Base-by-base conservation (phyloP, 1,139 yeast genomes). In the Suhomyces atakaporum region DNA sequence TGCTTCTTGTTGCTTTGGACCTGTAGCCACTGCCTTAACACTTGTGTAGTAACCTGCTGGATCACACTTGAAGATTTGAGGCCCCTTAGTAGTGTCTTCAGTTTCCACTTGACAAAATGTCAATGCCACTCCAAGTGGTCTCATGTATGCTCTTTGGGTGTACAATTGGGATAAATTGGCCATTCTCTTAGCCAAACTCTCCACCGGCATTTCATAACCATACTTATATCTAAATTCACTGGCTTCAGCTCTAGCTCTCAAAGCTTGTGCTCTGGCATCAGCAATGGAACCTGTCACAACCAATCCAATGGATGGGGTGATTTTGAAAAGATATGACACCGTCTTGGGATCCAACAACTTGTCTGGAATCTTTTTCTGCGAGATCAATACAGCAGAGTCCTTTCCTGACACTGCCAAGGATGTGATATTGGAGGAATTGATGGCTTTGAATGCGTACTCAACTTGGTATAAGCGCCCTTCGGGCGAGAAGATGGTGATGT, bases 61-160 rank as follows among this genome's bases (percentile, higher is more conserved):
- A 62, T 92, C 98, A 50, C 95, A 84, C 67, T 92, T 92, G 69
- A 77, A 88, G 45, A 92, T 73, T 54, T 81, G 80, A n/a, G 98
- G 96, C 0, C 97, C 98, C 43, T 70, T 63, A 25, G 33, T 23
- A 58, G 83, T 92, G 55, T 86, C 96, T 60, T 90, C 97, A 34
- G 60, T 57, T 40, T 69, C 75, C 10, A 48, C 50, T 33, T 94
- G 81, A 43, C 90, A 77, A 55, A 92, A 84, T 15, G 97, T 89
- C 55, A 89, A 75, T 19, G 96, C 88, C 39, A 89, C 96, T 25
- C 97, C 97, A 48, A 90, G 73, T 18, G 98, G 98, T 63, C 98
- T 80, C 97, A 92, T 92, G 63, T 92, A 92, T n/a, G 98, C 98
- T 58, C 97, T 77, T 66, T 92, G 98, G 29, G 98, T 92, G 63